These are phyloP conservation scores for Dryadomyces quercivorus DNA, from an alignment of 2,329 filamentous ascomycete species.

Conservation along the genomic window DNA sequence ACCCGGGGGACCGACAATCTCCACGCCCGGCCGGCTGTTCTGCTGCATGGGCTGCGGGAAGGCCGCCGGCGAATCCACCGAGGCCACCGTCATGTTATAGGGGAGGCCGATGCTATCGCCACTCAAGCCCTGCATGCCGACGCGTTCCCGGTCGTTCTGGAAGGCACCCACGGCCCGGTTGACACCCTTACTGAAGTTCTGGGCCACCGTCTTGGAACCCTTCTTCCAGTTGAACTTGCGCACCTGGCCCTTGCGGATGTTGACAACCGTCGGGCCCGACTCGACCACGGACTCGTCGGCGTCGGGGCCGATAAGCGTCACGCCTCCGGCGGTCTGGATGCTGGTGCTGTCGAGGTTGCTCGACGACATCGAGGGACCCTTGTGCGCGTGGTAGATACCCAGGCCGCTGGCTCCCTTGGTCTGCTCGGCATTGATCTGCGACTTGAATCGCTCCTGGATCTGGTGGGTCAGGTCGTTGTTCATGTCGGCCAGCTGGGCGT, in stretches of 20 bases:
- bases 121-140: slow-evolving; percentile 38
- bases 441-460: slow-evolving; percentile 87
- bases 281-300: slow-evolving; percentile 56
- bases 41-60: slow-evolving; percentile 16
- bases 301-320: slow-evolving; percentile 48
- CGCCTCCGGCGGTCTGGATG: slow-evolving; percentile 39
- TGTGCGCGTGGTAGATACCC: slow-evolving; percentile 41
- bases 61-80: slow-evolving; percentile 34
- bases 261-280: slow-evolving; percentile 81
- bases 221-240: slow-evolving; percentile 99
- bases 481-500: slow-evolving; percentile 84
- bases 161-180: slow-evolving; percentile 78
- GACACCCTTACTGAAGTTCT: slow-evolving; percentile 87
- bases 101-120: slow-evolving; percentile 57
- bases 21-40: slow-evolving; percentile 14
- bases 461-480: slow-evolving; percentile 93
- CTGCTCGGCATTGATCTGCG: slow-evolving; percentile 42
- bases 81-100: slow-evolving; percentile 54
- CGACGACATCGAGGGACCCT: slow-evolving; percentile 36
- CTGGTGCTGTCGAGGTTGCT: slow-evolving; percentile 40
- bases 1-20: neutral
- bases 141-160: slow-evolving; percentile 42
- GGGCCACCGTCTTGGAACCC: slow-evolving; percentile 83
- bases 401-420: slow-evolving; percentile 35
- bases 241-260: slow-evolving; percentile 83